A percentile compares a stretch with the other conserved stretches of the same genome.
Evolutionary conservation across 495 filamentous ascomycete species (phyloP).

Genomic region (Penicillium egyptiacum): DNA sequence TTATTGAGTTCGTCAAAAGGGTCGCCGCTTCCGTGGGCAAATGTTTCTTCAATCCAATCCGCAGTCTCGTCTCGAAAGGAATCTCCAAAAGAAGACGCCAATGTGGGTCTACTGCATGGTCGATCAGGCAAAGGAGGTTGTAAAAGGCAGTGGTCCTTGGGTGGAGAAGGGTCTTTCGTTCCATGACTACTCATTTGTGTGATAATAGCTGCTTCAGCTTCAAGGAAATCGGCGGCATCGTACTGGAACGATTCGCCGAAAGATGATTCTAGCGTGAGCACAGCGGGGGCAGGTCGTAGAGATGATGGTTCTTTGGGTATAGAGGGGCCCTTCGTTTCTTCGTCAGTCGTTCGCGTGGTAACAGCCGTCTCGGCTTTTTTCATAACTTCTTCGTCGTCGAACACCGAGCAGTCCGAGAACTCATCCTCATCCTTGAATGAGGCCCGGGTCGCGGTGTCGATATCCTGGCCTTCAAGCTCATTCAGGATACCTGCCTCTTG

Average conservation of each 20-base stretch:
- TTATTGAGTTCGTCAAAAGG: slow-evolving; percentile 31
- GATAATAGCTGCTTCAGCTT: slow-evolving; percentile 19
- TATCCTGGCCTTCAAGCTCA: background rate
- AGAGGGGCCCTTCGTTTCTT: background rate
- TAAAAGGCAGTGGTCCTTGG: background rate
- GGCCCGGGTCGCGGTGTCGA: background rate
- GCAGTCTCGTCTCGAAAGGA: slow-evolving; percentile 49
- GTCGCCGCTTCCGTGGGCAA: slow-evolving; percentile 32
- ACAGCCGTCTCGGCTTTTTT: slow-evolving; percentile 26
- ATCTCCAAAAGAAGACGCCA: slow-evolving; percentile 18
- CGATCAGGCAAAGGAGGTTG: slow-evolving; percentile 3
- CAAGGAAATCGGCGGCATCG: slow-evolving; percentile 9
- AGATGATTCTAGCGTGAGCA: slow-evolving; percentile 1
- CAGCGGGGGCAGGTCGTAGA: background rate
- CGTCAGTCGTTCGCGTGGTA: slow-evolving; percentile 7
- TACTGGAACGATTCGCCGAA: slow-evolving; percentile 9
- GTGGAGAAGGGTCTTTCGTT: background rate
- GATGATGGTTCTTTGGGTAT: background rate
- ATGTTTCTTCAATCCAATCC: slow-evolving; percentile 37
- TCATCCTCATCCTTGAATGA: slow-evolving; percentile 33
- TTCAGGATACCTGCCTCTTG: slow-evolving; percentile 3
- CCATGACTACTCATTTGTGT: background rate
- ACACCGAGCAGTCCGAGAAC: slow-evolving; percentile 45
- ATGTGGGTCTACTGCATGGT: slow-evolving; percentile 6
- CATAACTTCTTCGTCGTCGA: slow-evolving; percentile 38